These are phyloP conservation scores for Yamadazyma akitaensis DNA, from an alignment of 805 yeast genomes.

Conservation along the genomic window DNA sequence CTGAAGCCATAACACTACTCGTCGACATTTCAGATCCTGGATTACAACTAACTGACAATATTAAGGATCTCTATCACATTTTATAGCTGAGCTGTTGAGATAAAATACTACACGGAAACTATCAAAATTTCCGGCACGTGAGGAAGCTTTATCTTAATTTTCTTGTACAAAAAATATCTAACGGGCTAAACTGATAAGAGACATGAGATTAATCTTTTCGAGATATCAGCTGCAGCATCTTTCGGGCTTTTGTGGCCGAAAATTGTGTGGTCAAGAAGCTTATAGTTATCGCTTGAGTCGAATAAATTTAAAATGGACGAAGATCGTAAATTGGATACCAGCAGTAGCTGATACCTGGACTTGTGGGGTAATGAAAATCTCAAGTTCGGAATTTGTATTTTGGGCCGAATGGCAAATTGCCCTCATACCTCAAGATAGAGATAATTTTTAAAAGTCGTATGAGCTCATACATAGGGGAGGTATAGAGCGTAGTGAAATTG, in stretches of 20 bases:
- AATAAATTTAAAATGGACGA: too few species aligned
- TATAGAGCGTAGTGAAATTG: too few species aligned
- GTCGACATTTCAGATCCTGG: background rate
- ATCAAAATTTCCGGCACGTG: slow-evolving; percentile 1
- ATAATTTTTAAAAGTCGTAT: too few species aligned
- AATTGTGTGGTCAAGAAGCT: background rate
- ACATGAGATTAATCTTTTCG: background rate
- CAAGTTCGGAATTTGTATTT: background rate
- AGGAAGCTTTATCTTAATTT: background rate
- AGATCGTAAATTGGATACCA: too few species aligned
- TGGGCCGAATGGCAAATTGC: background rate
- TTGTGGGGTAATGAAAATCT: background rate
- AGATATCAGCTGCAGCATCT: background rate
- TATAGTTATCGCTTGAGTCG: too few species aligned
- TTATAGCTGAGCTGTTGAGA: background rate
- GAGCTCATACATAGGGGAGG: too few species aligned
- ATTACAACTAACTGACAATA: background rate
- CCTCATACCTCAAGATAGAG: too few species aligned
- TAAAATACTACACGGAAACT: background rate
- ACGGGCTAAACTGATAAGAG: slow-evolving; percentile 1
- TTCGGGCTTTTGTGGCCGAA: background rate
- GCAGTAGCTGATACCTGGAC: background rate
- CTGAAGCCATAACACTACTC: background rate
- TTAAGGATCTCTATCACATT: background rate
- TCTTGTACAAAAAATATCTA: background rate